A percentile compares a stretch with the other conserved stretches of the same genome.
Evolutionary conservation across 2,329 filamentous ascomycete genomes (phyloP).

Genomic region (Aspergillus hiratsukae): DNA sequence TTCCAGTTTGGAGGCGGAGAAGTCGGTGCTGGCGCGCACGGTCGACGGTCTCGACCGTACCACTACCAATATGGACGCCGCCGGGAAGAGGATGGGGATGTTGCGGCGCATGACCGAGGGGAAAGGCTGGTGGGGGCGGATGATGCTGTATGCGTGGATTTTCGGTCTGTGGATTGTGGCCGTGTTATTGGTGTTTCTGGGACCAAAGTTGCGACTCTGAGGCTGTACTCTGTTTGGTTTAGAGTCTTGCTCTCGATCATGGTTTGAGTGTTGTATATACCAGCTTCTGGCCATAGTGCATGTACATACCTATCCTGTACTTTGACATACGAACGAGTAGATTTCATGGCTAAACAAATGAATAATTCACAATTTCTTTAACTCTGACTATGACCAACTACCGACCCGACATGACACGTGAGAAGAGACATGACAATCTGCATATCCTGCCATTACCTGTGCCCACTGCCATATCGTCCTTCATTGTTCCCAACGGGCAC

Average conservation of each 20-base stretch:
- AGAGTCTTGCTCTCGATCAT: too few relatives aligned
- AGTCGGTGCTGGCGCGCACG: constrained; percentile 66
- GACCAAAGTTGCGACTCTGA: constrained; percentile 83
- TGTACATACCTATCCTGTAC: not conserved
- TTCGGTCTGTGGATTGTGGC: constrained; percentile 74
- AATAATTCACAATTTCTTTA: constrained; percentile 20
- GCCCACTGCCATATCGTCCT: constrained; percentile 21
- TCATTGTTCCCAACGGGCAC: constrained; percentile 23
- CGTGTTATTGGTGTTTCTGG: constrained; percentile 74
- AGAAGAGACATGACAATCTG: constrained; percentile 32
- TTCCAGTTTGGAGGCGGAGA: constrained; percentile 66
- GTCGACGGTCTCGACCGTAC: constrained; percentile 73
- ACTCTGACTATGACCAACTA: constrained; percentile 29
- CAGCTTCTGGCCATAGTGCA: not conserved
- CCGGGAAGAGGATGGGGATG: constrained; percentile 70
- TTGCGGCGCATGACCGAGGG: constrained; percentile 80
- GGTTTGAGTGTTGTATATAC: too few relatives aligned
- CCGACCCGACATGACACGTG: constrained; percentile 35
- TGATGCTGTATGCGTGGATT: constrained; percentile 81
- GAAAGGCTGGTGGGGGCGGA: constrained; percentile 77
- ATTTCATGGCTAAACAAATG: constrained; percentile 15
- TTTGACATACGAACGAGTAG: not conserved
- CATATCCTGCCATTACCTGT: constrained; percentile 26
- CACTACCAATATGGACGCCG: constrained; percentile 69
- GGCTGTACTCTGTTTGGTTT: not conserved